These are phyloP conservation scores for Apiospora aurea DNA, from an alignment of 2,329 filamentous ascomycete species.

Conservation along the genomic window DNA sequence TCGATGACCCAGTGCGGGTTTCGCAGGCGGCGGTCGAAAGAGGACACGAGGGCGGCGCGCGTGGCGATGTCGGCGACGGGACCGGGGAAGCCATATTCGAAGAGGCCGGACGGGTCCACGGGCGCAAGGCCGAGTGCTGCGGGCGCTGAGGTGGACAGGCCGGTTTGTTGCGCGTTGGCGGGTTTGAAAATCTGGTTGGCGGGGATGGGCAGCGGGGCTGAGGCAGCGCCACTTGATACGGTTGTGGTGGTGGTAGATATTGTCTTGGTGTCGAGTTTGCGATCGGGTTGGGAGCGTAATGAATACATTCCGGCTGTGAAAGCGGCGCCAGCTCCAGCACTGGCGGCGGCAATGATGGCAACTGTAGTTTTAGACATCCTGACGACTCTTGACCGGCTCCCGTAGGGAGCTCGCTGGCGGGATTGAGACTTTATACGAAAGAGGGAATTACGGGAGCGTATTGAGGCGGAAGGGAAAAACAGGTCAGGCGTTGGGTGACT, in stretches of 20 bases:
- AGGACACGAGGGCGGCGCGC: conserved; percentile 79
- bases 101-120: conserved; percentile 78
- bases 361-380: conserved; percentile 82
- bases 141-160: conserved; percentile 40
- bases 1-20: conserved; percentile 97
- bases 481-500: conserved; percentile 2
- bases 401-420: conserved; percentile 26
- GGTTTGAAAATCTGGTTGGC: conserved; percentile 63
- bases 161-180: conserved; percentile 35
- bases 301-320: conserved; percentile 74
- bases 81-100: conserved; percentile 91
- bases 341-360: conserved; percentile 76
- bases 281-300: conserved; percentile 52
- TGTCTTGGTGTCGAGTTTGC: conserved; percentile 50
- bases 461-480: background rate
- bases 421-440: conserved; percentile 25
- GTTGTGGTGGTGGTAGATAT: conserved; percentile 42
- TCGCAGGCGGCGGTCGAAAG: conserved; percentile 87
- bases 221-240: conserved; percentile 42
- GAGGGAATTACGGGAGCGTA: background rate
- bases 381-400: conserved; percentile 31
- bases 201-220: conserved; percentile 54
- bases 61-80: conserved; percentile 83
- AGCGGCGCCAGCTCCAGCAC: conserved; percentile 79
- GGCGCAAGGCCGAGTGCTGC: conserved; percentile 50